Evolutionary conservation across 495 filamentous ascomycete species (phyloP).

Genomic region (Amniculicola lignicola): DNA sequence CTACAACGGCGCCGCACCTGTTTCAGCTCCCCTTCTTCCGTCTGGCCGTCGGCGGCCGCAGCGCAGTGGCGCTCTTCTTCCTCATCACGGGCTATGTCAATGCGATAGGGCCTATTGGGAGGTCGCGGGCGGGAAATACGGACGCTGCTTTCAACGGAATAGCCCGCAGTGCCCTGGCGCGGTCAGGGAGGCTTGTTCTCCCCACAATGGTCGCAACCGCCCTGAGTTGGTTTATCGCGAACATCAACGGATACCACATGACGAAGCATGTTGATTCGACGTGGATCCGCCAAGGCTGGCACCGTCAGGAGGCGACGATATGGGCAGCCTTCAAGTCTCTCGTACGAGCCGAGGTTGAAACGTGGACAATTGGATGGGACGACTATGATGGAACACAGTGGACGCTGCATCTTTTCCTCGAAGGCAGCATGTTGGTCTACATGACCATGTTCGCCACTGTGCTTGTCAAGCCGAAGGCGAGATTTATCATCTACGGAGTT

Average conservation of each 20-base stretch:
- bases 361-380: conserved; percentile 37
- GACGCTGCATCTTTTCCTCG: conserved; percentile 35
- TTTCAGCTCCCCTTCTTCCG: conserved; percentile 38
- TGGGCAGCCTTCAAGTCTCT: conserved; percentile 30
- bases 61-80: conserved; percentile 36
- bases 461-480: conserved; percentile 28
- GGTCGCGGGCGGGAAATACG: conserved; percentile 31
- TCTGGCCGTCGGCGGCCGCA: conserved; percentile 32
- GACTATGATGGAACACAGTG: conserved; percentile 38
- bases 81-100: conserved; percentile 39
- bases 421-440: conserved; percentile 37
- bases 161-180: conserved; percentile 28
- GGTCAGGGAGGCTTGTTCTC: conserved; percentile 34
- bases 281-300: conserved; percentile 37
- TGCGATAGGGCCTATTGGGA: conserved; percentile 34
- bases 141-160: conserved; percentile 33
- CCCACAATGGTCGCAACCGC: conserved; percentile 33
- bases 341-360: conserved; percentile 22
- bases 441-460: conserved; percentile 36
- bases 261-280: conserved; percentile 35
- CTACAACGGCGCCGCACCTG: conserved; percentile 25
- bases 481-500: conserved; percentile 24
- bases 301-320: conserved; percentile 25
- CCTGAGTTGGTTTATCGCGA: conserved; percentile 35
- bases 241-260: conserved; percentile 35